A percentile compares a stretch with the other conserved stretches of the same genome.
These are phyloP conservation scores for Strigomonas galati DNA, from an alignment of 208 protist species.

Conservation along the genomic window DNA sequence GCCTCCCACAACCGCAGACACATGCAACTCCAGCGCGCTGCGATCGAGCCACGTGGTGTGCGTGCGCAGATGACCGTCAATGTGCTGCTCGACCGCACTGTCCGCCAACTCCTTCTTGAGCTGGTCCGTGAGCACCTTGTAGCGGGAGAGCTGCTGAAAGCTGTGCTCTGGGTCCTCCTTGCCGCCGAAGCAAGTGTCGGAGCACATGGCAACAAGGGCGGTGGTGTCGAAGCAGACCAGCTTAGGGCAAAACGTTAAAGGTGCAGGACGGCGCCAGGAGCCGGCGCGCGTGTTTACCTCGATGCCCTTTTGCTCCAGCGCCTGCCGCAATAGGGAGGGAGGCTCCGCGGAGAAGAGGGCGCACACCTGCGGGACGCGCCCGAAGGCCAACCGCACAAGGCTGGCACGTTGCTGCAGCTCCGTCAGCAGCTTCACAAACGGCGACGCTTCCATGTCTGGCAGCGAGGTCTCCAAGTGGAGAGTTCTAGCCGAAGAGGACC, in stretches of 20 bases:
- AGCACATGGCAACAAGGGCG: conserved; percentile 66
- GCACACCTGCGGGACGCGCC: conserved; percentile 20
- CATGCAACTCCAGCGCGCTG: conserved; percentile 9
- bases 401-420: background rate
- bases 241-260: conserved; percentile 2
- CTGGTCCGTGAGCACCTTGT: conserved; percentile 57
- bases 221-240: conserved; percentile 75
- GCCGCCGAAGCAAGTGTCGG: conserved; percentile 49
- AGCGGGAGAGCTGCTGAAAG: conserved; percentile 24
- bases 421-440: conserved; percentile 12
- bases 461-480: conserved; percentile 21
- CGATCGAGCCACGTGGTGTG: conserved; percentile 31
- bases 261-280: conserved; percentile 15
- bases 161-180: conserved; percentile 15
- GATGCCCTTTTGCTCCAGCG: conserved; percentile 9
- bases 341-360: conserved; percentile 28
- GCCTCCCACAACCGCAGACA: background rate
- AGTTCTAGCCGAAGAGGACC: conserved; percentile 26
- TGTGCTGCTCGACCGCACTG: conserved; percentile 25
- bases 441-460: conserved; percentile 18
- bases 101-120: conserved; percentile 36
- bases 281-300: background rate
- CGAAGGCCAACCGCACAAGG: conserved; percentile 6
- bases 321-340: conserved; percentile 12
- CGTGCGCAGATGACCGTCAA: conserved; percentile 34